These are phyloP conservation scores for Microdochium bolleyi DNA, from an alignment of 2,329 filamentous ascomycete species.

Conservation along the genomic window DNA sequence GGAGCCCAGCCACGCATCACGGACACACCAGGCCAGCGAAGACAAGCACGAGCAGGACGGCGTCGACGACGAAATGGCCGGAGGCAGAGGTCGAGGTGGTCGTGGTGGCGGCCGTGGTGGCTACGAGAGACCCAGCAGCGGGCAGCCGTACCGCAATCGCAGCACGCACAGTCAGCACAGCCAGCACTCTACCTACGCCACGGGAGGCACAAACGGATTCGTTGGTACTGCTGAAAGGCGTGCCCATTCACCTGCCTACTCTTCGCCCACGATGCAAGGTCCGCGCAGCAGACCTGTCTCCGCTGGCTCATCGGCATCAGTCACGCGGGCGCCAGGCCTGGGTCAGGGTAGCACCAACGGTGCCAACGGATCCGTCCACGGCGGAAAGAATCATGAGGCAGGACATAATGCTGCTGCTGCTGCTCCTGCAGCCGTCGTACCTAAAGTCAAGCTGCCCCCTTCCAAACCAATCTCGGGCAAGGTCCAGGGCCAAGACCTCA, in stretches of 20 bases:
- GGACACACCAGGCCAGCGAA: background rate
- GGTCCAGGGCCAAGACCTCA: background rate
- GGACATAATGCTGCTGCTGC: background rate
- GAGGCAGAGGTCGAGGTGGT: background rate
- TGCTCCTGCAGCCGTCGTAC: background rate
- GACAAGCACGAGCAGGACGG: no score
- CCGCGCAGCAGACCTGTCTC: background rate
- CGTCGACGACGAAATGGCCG: background rate
- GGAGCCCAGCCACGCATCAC: background rate
- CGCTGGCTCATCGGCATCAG: background rate
- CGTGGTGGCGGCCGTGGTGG: background rate
- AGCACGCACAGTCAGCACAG: background rate
- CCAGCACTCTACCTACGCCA: background rate
- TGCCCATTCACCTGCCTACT: background rate
- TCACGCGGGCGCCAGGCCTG: background rate
- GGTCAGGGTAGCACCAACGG: background rate
- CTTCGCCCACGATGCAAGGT: background rate
- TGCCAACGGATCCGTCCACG: background rate
- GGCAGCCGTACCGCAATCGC: background rate
- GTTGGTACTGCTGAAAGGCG: background rate
- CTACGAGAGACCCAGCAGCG: background rate
- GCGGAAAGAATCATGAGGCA: background rate
- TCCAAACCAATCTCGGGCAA: background rate
- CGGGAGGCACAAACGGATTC: background rate
- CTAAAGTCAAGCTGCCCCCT: background rate